Evolutionary conservation across 768 basidiomycete species (phyloP).

Genomic region (Strobilomyces confusus): DNA sequence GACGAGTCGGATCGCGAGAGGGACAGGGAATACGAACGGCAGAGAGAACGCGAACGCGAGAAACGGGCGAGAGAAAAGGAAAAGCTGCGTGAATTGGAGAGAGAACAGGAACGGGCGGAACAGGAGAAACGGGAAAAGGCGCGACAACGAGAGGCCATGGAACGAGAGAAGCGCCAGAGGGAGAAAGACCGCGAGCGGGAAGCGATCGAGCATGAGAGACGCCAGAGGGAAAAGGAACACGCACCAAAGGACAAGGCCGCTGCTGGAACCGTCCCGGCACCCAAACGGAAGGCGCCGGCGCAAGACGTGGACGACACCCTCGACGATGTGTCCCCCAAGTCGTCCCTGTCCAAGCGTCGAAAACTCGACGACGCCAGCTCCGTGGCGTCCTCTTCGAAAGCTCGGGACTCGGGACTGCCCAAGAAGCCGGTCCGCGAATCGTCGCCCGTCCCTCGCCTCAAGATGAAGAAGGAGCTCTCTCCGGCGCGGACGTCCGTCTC

Average conservation of each 20-base stretch:
- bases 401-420: constrained; percentile 28
- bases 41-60: constrained; percentile 25
- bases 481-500: constrained; percentile 15
- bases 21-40: constrained; percentile 22
- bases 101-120: constrained; percentile 16
- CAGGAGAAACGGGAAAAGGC: constrained; percentile 20
- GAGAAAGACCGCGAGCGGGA: constrained; percentile 25
- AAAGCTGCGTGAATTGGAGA: constrained; percentile 21
- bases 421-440: constrained; percentile 37
- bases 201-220: constrained; percentile 16
- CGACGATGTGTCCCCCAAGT: constrained; percentile 20
- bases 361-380: constrained; percentile 37
- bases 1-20: constrained; percentile 30
- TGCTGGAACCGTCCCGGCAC: constrained; percentile 7
- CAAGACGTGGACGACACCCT: constrained; percentile 31
- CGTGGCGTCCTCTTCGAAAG: constrained; percentile 12
- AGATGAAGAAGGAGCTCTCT: constrained; percentile 38
- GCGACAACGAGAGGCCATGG: constrained; percentile 20
- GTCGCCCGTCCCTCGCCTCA: constrained; percentile 24
- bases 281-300: constrained; percentile 39
- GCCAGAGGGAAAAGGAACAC: constrained; percentile 24
- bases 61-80: constrained; percentile 22
- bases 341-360: constrained; percentile 36
- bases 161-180: constrained; percentile 24
- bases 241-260: constrained; percentile 20